These are phyloP conservation scores for Lophiotrema nucula DNA, from an alignment of 495 filamentous ascomycete species.

Conservation along the genomic window DNA sequence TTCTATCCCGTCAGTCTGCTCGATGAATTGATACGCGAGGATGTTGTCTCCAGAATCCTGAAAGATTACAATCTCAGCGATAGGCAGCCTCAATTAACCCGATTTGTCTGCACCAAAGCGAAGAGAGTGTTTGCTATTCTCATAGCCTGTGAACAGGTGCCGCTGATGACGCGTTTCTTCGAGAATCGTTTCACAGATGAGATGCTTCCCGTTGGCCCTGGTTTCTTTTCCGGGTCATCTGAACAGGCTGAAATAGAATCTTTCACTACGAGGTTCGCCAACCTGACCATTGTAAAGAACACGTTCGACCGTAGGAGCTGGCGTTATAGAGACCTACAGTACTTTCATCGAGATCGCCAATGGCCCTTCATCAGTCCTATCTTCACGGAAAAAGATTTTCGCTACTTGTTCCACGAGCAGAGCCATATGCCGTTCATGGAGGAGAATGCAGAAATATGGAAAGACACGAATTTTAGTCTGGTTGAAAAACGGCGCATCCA, in stretches of 20 bases:
- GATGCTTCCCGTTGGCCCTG: not conserved
- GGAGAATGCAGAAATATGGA: not conserved
- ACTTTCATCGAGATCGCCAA: not conserved
- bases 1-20: too few species aligned
- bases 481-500: slow-evolving; percentile 7
- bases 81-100: too few species aligned
- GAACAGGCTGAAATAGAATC: not conserved
- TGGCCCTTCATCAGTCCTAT: slow-evolving; percentile 2
- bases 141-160: not conserved
- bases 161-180: slow-evolving; percentile 5
- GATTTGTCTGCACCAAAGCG: slow-evolving; percentile 3
- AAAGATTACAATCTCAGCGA: too few species aligned
- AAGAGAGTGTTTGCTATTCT: slow-evolving; percentile 3
- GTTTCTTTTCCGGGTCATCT: not conserved
- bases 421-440: slow-evolving; percentile 7
- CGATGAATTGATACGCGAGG: too few species aligned
- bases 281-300: not conserved
- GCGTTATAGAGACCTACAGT: not conserved
- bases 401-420: not conserved
- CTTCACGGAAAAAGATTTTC: not conserved
- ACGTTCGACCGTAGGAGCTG: not conserved
- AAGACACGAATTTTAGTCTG: not conserved
- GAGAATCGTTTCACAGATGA: not conserved
- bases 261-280: not conserved
- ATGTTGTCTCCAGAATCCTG: too few species aligned